Evolutionary conservation across 345 rosid genomes (phyloP), one percentile per base, ranked within the genome.

Genomic region (Mangifera indica): DNA sequence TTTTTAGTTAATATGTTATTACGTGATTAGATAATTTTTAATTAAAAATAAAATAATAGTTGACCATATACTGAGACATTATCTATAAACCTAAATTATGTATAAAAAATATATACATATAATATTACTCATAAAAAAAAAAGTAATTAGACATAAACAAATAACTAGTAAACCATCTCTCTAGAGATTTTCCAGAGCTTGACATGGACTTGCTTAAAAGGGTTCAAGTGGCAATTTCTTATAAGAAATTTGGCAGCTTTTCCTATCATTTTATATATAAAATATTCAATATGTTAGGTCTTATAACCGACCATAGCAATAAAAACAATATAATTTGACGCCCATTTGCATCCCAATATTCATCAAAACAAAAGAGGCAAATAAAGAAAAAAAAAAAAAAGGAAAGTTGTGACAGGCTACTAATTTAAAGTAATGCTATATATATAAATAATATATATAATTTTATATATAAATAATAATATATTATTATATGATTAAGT

Each of bases 291-390:
- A 52, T 74, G 81, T 85, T 81, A 78, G 87, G 91, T 83, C 78
- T 66, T 81, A 79, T 76, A 71, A 81, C 91, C 89, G 81, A 86
- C 90, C 79, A 71, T 66, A 77, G 71, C 65, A 73, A 75, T 79
- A 68, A 75, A 59, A 71, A 13, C 5, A 54, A 20, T 69, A 20
- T 63, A 49, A 18, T 34, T 48, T 78, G 60, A 72, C 71, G 74
- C 69, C 76, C 73, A 79, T 80, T 68, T 56, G 69, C 79, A 70
- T 67, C 71, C 68, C 45, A 59, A 29, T 73, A 24, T 40, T 45
- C 44, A 29, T 73, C 44, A 29, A 8, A 7, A 49, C 44, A 49
- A 3, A 3, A 7, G 11, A 22, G 3, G 15, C 21, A 68, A 13
- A 17, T n/a, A 54, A 18, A 65, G n/a, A 67, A 60, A 65, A 72